phyloP scores from a whole-genome alignment of 73 alveolate species.

The Paramecium pentaurelia region DNA sequence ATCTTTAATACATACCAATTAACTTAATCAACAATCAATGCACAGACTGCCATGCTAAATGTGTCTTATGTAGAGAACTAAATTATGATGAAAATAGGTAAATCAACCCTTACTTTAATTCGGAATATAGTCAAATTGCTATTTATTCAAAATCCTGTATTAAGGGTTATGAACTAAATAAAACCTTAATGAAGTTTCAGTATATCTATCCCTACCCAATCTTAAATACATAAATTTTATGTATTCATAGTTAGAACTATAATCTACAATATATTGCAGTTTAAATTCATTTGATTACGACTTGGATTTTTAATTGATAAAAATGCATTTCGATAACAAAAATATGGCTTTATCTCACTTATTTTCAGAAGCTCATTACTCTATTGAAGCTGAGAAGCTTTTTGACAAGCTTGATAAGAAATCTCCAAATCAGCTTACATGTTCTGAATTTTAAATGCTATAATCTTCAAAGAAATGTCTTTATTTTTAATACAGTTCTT shows the following conservation, averaged over 20 bases:
- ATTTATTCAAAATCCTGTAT: neutral
- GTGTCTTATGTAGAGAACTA: neutral
- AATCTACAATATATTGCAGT: neutral
- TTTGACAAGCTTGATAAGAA: neutral
- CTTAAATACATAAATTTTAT: neutral
- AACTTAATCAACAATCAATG: neutral
- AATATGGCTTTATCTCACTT: neutral
- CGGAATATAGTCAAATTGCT: neutral
- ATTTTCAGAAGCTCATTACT: neutral
- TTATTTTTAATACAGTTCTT: neutral
- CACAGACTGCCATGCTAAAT: neutral
- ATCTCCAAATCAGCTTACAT: neutral
- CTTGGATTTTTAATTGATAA: neutral
- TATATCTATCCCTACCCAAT: neutral
- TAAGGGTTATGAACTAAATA: neutral
- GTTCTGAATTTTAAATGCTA: neutral
- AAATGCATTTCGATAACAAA: neutral
- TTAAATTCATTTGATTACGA: neutral
- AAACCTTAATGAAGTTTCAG: neutral
- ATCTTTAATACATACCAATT: neutral
- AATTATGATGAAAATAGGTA: neutral
- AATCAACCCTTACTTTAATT: neutral
- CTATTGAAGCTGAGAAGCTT: neutral
- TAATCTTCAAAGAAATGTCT: neutral
- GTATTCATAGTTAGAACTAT: neutral